phyloP scores from a whole-genome alignment of 73 alveolate species.

The Tetrahymena elliotti region DNA sequence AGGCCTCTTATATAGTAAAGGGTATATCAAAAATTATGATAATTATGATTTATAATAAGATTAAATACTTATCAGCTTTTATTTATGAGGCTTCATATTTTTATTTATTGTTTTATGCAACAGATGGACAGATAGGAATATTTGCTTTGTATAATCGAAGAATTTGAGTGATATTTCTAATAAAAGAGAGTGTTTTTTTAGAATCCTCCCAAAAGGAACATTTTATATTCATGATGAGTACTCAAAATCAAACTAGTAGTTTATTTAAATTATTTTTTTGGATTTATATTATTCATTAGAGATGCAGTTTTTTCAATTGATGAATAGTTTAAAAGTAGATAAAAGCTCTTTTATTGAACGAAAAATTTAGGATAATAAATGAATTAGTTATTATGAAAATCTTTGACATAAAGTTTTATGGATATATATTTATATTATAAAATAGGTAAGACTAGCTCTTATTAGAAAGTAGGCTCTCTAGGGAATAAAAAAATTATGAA shows the following conservation, averaged over 20 bases:
- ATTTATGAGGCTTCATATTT: background rate
- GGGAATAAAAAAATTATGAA: background rate
- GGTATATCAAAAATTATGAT: background rate
- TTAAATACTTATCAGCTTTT: no score
- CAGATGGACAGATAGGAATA: background rate
- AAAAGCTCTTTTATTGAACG: no score
- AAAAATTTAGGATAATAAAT: background rate
- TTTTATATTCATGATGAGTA: background rate
- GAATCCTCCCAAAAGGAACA: background rate
- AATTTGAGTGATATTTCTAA: background rate
- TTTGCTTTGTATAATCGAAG: background rate
- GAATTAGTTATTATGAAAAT: no score
- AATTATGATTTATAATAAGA: background rate
- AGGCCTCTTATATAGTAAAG: background rate
- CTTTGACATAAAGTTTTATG: no score
- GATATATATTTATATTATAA: no score
- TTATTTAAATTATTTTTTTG: background rate
- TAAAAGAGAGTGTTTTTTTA: background rate
- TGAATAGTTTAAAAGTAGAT: no score
- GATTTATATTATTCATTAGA: background rate
- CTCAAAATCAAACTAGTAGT: background rate
- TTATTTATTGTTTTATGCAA: background rate
- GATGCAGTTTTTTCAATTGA: no score
- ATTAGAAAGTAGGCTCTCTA: background rate
- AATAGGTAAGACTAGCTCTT: background rate